phyloP scores from a whole-genome alignment of 805 yeast genomes.

The Candida pseudoglaebosa region DNA sequence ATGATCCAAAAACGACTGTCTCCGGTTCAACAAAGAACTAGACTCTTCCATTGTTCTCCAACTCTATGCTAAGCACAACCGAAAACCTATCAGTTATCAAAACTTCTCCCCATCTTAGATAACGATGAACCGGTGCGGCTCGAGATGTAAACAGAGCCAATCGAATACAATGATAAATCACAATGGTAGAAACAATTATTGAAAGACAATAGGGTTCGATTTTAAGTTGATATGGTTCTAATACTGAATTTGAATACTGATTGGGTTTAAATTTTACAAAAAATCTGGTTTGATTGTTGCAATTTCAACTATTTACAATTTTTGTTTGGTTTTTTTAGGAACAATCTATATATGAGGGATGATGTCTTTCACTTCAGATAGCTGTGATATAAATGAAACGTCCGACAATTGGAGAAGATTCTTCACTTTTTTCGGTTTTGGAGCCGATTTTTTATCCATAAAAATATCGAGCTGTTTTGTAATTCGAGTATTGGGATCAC shows the following conservation, averaged over 20 bases:
- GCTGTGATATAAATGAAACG: background rate
- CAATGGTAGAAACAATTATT: too few species aligned
- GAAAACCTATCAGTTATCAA: too few species aligned
- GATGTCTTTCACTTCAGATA: background rate
- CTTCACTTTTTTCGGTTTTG: background rate
- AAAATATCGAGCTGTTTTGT: constrained; percentile 14
- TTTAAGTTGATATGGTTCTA: too few species aligned
- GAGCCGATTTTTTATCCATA: background rate
- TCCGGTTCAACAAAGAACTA: constrained; percentile 14
- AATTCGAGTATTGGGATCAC: constrained; percentile 43
- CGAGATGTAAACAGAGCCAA: too few species aligned
- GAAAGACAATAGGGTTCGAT: too few species aligned
- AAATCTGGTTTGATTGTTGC: background rate
- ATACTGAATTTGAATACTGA: too few species aligned
- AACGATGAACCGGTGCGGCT: too few species aligned
- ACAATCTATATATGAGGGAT: background rate
- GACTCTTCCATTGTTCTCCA: constrained; percentile 20
- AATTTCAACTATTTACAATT: too few species aligned
- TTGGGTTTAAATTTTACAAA: too few species aligned
- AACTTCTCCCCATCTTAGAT: background rate
- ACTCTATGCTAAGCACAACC: too few species aligned
- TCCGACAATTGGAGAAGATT: background rate
- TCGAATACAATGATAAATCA: too few species aligned
- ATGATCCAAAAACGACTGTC: constrained; percentile 25
- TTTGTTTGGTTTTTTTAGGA: too few species aligned